Conservation (phyloP, 352 stramenopile species). For the Phytophthora pseudosyringae region DNA sequence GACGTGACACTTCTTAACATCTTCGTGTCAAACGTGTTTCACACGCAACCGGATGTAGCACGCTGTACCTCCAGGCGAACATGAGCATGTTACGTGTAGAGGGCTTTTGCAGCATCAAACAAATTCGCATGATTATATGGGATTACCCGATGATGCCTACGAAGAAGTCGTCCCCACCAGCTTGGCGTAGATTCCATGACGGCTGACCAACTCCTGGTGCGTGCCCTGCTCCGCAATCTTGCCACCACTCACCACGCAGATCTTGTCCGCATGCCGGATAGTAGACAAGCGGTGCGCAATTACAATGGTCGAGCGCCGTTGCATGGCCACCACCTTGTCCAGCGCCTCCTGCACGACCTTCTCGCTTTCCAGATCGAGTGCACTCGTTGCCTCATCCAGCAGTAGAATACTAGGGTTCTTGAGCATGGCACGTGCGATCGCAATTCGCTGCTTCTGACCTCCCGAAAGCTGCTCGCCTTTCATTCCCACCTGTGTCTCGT, state of each 20-base stretch:
- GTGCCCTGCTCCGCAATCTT: slow-evolving; percentile 92
- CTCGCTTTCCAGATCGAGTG: slow-evolving; percentile 51
- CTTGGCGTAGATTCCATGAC: slow-evolving; percentile 35
- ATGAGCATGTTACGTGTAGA: too few relatives aligned
- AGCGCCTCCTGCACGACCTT: slow-evolving; percentile 47
- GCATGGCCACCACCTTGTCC: slow-evolving; percentile 37
- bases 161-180: slow-evolving; percentile 32
- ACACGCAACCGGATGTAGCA: too few relatives aligned
- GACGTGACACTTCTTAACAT: too few relatives aligned
- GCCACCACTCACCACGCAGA: slow-evolving; percentile 93
- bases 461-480: slow-evolving; percentile 42
- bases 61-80: too few relatives aligned
- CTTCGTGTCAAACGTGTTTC: too few relatives aligned
- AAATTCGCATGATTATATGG: too few relatives aligned
- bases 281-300: slow-evolving; percentile 47
- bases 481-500: slow-evolving; percentile 50
- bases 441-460: slow-evolving; percentile 52
- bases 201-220: slow-evolving; percentile 88
- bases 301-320: slow-evolving; percentile 23
- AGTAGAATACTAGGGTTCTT: slow-evolving; percentile 54
- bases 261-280: slow-evolving; percentile 90
- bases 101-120: too few relatives aligned
- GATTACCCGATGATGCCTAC: neutral
- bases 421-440: slow-evolving; percentile 47
- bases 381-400: slow-evolving; percentile 59